Conservation (phyloP, 2,329 filamentous ascomycete genomes). For the Fusarium chuoi region DNA sequence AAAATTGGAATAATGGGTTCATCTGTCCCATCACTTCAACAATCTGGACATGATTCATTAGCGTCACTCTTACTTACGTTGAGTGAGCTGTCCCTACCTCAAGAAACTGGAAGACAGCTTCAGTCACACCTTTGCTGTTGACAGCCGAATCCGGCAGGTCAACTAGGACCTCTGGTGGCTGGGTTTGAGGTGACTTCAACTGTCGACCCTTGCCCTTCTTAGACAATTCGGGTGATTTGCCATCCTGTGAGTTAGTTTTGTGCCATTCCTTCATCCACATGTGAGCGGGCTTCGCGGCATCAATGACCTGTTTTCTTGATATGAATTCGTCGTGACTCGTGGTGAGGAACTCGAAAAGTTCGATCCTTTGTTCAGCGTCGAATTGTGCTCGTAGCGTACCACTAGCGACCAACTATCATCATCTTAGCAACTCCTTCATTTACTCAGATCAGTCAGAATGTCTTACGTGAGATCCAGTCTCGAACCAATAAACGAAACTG, state of each 20-base stretch:
- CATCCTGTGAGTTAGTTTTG: slow-evolving; percentile 66
- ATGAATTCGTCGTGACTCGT: slow-evolving; percentile 84
- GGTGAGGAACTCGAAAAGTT: slow-evolving; percentile 84
- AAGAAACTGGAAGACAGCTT: slow-evolving; percentile 71
- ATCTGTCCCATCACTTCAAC: slow-evolving; percentile 75
- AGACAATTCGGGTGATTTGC: slow-evolving; percentile 73
- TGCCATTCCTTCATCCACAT: slow-evolving; percentile 75
- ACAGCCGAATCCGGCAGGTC: slow-evolving; percentile 69
- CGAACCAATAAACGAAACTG: slow-evolving; percentile 90
- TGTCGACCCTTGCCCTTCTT: slow-evolving; percentile 71
- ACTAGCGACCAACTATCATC: slow-evolving; percentile 75
- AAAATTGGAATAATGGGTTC: slow-evolving; percentile 70
- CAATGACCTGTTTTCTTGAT: slow-evolving; percentile 72
- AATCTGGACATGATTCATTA: slow-evolving; percentile 56
- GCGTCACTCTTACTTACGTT: slow-evolving; percentile 34
- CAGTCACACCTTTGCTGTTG: slow-evolving; percentile 69
- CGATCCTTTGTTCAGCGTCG: slow-evolving; percentile 81
- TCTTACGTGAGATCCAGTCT: slow-evolving; percentile 81
- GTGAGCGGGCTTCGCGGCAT: slow-evolving; percentile 70
- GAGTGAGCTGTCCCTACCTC: slow-evolving; percentile 59
- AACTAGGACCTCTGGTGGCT: slow-evolving; percentile 67
- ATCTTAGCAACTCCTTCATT: slow-evolving; percentile 40
- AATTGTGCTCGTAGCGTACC: slow-evolving; percentile 84
- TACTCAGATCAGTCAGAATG: background rate
- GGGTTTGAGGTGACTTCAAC: slow-evolving; percentile 67